These are phyloP conservation scores for Ogataea methylovora DNA, from an alignment of 805 yeast genomes.

Conservation along the genomic window DNA sequence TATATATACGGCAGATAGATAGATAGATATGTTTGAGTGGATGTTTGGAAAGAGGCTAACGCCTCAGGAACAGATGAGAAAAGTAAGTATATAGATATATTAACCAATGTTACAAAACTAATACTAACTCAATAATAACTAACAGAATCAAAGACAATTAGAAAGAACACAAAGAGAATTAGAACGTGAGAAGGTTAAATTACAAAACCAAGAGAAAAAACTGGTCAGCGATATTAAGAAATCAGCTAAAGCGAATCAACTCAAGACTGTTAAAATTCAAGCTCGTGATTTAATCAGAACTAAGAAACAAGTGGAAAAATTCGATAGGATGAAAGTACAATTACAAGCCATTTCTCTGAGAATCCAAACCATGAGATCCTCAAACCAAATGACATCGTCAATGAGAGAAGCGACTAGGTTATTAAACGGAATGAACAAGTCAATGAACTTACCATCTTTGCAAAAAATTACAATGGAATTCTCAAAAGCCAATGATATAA, in stretches of 20 bases:
- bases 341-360: constrained; percentile 89
- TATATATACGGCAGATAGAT: not conserved
- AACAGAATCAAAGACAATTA: constrained; percentile 81
- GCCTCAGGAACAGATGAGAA: constrained; percentile 91
- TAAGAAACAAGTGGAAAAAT: constrained; percentile 73
- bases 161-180: constrained; percentile 93
- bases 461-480: constrained; percentile 91
- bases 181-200: constrained; percentile 76
- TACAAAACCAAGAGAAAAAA: constrained; percentile 90
- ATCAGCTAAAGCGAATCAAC: constrained; percentile 85
- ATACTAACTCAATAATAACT: constrained; percentile 1
- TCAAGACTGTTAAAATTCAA: constrained; percentile 85
- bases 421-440: constrained; percentile 78
- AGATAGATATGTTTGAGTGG: constrained; percentile 64
- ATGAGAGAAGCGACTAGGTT: constrained; percentile 91
- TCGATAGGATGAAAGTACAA: constrained; percentile 90
- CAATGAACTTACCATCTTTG: constrained; percentile 86
- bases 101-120: not conserved
- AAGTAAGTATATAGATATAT: constrained; percentile 25
- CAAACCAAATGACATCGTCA: constrained; percentile 90
- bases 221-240: constrained; percentile 79
- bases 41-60: constrained; percentile 89
- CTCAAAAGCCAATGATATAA: constrained; percentile 86
- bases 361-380: constrained; percentile 86
- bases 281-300: constrained; percentile 94